phyloP scores from a whole-genome alignment of 257 asterid genomes.

The Penstemon davidsonii region DNA sequence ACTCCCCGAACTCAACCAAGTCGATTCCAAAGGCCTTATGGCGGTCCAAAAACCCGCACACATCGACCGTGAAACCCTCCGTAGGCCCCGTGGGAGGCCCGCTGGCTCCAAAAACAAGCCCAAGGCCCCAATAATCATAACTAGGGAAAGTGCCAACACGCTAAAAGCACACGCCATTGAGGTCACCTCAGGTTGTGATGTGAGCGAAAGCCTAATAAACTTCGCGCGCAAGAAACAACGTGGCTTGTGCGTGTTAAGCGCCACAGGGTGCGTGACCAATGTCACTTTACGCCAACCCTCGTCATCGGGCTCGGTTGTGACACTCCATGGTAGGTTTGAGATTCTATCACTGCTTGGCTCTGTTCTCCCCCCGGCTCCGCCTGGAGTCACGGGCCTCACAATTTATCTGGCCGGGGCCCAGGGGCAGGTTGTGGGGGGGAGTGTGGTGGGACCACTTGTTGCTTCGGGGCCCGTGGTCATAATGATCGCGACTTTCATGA shows the following conservation, averaged over 20 bases:
- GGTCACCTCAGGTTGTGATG: conserved; percentile 70
- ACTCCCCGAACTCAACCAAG: conserved; percentile 26
- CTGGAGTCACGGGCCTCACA: conserved; percentile 75
- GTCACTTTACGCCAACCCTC: conserved; percentile 79
- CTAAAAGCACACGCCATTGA: conserved; percentile 89
- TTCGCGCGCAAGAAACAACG: conserved; percentile 72
- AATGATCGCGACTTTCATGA: conserved; percentile 88
- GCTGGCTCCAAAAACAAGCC: conserved; percentile 96
- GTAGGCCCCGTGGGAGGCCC: conserved; percentile 88
- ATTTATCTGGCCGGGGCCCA: conserved; percentile 78
- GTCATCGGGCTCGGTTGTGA: conserved; percentile 67
- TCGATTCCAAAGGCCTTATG: conserved; percentile 29
- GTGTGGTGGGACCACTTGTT: conserved; percentile 70
- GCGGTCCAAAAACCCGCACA: conserved; percentile 30
- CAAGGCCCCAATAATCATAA: conserved; percentile 87
- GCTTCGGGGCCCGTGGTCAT: conserved; percentile 96
- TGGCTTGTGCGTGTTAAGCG: conserved; percentile 72
- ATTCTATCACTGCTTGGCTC: conserved; percentile 76
- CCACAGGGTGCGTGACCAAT: conserved; percentile 82
- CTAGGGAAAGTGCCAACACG: conserved; percentile 81
- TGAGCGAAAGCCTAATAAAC: conserved; percentile 53
- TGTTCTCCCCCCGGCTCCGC: conserved; percentile 83
- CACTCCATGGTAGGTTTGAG: conserved; percentile 85
- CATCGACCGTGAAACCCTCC: conserved; percentile 28
- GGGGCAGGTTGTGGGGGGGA: conserved; percentile 93